Conservation (phyloP, 2,329 filamentous ascomycete genomes). For the Penicillium polonicum region DNA sequence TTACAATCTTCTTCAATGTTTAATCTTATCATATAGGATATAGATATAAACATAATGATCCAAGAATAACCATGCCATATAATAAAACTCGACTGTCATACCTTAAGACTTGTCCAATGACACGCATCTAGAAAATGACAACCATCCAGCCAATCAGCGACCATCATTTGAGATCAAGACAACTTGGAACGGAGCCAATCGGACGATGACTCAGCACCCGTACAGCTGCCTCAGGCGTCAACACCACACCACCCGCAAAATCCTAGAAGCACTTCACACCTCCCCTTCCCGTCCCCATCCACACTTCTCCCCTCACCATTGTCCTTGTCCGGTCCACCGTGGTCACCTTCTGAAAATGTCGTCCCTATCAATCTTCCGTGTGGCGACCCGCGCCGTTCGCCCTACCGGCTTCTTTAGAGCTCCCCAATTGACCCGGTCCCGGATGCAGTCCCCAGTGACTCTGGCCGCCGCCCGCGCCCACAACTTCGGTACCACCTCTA, state of each 20-base stretch:
- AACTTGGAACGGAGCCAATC: constrained; percentile 14
- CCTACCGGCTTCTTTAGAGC: constrained; percentile 62
- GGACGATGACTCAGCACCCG: constrained; percentile 24
- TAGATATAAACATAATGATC: not conserved
- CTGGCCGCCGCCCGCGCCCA: constrained; percentile 60
- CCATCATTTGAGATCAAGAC: constrained; percentile 23
- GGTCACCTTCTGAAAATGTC: constrained; percentile 53
- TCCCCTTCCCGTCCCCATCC: constrained; percentile 24
- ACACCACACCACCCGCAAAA: constrained; percentile 42
- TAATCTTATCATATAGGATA: not conserved
- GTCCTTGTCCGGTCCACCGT: constrained; percentile 21
- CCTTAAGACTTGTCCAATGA: constrained; percentile 9
- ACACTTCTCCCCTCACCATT: constrained; percentile 25
- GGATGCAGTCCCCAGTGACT: constrained; percentile 57
- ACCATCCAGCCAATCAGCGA: constrained; percentile 27
- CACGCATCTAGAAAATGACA: constrained; percentile 11
- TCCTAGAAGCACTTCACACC: constrained; percentile 32
- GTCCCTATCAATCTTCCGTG: constrained; percentile 67
- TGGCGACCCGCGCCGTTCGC: constrained; percentile 66
- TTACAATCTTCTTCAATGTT: not conserved
- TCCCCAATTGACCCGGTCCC: constrained; percentile 58
- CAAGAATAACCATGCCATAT: not conserved
- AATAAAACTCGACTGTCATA: not conserved
- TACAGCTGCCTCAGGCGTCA: constrained; percentile 29
- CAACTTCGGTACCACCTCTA: constrained; percentile 58